Percentiles rank a stretch among this genome's conserved stretches.
Conservation (phyloP, 257 asterid species). For the Lithospermum erythrorhizon region DNA sequence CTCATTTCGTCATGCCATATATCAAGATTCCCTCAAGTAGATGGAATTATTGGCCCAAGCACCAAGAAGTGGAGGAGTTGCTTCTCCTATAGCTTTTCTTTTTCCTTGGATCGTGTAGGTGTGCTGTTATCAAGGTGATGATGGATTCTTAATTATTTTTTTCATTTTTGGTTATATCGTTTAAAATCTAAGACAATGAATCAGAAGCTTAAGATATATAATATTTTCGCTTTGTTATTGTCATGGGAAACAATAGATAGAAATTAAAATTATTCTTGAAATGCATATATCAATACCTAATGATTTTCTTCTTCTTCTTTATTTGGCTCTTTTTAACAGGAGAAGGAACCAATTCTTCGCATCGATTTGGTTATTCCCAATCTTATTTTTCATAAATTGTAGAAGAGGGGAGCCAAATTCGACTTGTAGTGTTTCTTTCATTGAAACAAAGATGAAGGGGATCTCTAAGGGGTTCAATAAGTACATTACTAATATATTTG, state of each 20-base stretch:
- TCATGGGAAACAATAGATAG: background rate
- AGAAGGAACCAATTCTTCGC: too few relatives aligned
- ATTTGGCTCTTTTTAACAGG: background rate
- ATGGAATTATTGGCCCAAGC: background rate
- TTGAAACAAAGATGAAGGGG: background rate
- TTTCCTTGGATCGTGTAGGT: background rate
- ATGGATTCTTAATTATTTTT: background rate
- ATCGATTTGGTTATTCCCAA: background rate
- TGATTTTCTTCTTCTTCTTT: too few relatives aligned
- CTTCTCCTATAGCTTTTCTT: background rate
- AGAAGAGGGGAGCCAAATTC: background rate
- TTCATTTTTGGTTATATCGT: too few relatives aligned
- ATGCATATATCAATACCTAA: background rate
- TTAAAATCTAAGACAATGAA: too few relatives aligned
- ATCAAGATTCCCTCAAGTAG: background rate
- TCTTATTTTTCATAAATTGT: background rate
- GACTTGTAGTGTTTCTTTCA: too few relatives aligned
- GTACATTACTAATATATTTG: background rate
- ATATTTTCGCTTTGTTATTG: background rate
- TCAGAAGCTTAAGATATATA: background rate
- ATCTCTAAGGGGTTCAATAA: background rate
- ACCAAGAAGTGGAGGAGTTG: background rate
- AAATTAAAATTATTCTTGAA: too few relatives aligned
- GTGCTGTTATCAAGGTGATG: background rate
- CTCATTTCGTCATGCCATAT: background rate